Base-by-base conservation (phyloP, 1,284 basidiomycete species). In the Cronartium quercuum region DNA sequence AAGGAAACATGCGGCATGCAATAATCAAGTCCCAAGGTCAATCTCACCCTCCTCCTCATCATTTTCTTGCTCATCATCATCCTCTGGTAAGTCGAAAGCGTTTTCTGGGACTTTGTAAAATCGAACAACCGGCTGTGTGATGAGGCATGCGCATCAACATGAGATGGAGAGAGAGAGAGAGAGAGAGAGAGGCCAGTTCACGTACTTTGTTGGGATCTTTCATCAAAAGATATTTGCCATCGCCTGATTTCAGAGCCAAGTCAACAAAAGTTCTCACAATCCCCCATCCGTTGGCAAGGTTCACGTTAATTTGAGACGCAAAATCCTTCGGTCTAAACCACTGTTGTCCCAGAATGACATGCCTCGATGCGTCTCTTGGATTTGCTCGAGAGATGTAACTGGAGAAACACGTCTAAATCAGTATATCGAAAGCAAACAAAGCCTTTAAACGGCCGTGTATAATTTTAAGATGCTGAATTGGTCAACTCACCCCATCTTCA, bases 261-360 rank as follows among this genome's bases (percentile, higher is more conserved):
- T 97, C 94, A 60, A 91, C 90, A 76, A 97, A 89, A 34, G 91
- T 94, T 75, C 94, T 87, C 38, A 98, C 92, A 80, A 99, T 98
- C 77, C 96, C 96, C 95, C 95, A 99, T 35, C 96, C 96, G 82
- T 98, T 98, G 67, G 90, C 84, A 76, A 98, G 84, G 65, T 93
- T 96, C 74, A 98, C 89, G 81, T 98, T 98, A 80, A 98, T 90
- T 84, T 98, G 96, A 35, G 85, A 86, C 12, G 96, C 94, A 80
- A 98, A 96, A 78, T 98, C 96, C 40, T 87, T 86, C 3, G 96
- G 95, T 77, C 96, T 92, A 86, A 94, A 89, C 66, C 92, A 94
- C 60, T 94, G 92, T 12, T 94, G 93, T 82, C 92, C 94, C 77
- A 99, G 85, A 80, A 98, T 94, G 80, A 93, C 89, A 84, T 99